Evolutionary conservation across 192 early-diverging fungal species (phyloP).

Genomic region (Coemansia umbellata): DNA sequence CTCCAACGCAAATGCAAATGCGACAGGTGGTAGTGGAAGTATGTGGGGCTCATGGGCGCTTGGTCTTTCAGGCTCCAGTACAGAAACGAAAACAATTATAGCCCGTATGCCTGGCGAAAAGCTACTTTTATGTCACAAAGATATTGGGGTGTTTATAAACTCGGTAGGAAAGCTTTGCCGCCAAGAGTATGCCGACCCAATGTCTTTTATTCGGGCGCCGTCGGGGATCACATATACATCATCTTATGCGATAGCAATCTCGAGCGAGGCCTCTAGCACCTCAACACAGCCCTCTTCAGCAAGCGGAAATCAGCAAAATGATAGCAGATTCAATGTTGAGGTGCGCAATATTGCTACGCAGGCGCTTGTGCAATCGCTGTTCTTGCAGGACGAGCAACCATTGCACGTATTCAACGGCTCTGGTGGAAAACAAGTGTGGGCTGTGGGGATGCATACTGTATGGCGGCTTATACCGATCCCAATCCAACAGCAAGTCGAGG

Average conservation of each 20-base stretch:
- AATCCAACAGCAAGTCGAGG: slow-evolving; percentile 60
- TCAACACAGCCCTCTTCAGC: background rate
- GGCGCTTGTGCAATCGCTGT: slow-evolving; percentile 76
- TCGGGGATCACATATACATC: slow-evolving; percentile 46
- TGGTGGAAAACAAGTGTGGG: slow-evolving; percentile 72
- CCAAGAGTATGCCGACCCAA: slow-evolving; percentile 41
- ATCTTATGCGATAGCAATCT: slow-evolving; percentile 39
- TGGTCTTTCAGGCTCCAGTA: slow-evolving; percentile 26
- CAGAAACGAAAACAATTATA: slow-evolving; percentile 37
- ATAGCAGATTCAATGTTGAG: slow-evolving; percentile 59
- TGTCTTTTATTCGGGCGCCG: slow-evolving; percentile 34
- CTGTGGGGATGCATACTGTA: slow-evolving; percentile 61
- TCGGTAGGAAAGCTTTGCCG: slow-evolving; percentile 46
- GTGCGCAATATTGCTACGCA: slow-evolving; percentile 83
- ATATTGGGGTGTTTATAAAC: slow-evolving; percentile 48
- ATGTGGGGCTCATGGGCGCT: slow-evolving; percentile 52
- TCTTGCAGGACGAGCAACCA: slow-evolving; percentile 58
- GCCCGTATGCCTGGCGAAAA: slow-evolving; percentile 48
- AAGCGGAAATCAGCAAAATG: background rate
- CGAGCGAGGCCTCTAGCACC: slow-evolving; percentile 1
- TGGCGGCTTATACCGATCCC: slow-evolving; percentile 65
- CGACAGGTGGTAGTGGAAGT: slow-evolving; percentile 5
- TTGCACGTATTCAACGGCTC: slow-evolving; percentile 52
- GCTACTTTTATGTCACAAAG: slow-evolving; percentile 48
- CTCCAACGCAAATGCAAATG: background rate